Percentiles rank a stretch among this genome's conserved stretches.
Evolutionary conservation across 345 rosid species (phyloP).

Genomic region (Bruguiera gymnorhiza): DNA sequence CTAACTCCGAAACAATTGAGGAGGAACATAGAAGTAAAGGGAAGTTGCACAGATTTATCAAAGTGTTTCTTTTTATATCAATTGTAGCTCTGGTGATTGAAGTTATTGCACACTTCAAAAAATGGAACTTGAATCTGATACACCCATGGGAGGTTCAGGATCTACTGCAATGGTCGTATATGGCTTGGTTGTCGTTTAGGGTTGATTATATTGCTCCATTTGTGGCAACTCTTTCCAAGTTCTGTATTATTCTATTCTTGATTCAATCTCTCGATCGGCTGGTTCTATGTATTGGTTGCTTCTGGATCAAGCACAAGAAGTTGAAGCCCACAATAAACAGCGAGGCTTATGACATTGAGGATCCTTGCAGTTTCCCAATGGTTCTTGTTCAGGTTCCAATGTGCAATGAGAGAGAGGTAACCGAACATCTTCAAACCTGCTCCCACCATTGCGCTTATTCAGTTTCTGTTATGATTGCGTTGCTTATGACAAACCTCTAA

Average conservation of each 20-base stretch:
- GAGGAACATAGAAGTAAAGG: constrained; percentile 68
- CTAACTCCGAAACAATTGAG: constrained; percentile 40
- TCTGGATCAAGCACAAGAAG: constrained; percentile 76
- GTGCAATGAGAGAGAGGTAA: constrained; percentile 95
- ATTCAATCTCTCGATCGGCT: constrained; percentile 85
- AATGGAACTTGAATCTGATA: constrained; percentile 64
- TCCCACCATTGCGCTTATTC: no score
- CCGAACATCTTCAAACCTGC: not conserved
- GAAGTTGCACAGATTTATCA: constrained; percentile 68
- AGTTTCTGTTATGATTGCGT: not conserved
- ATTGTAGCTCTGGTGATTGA: constrained; percentile 56
- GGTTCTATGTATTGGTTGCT: constrained; percentile 71
- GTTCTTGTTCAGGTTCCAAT: constrained; percentile 96
- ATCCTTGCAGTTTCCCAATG: constrained; percentile 63
- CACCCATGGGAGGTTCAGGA: constrained; percentile 74
- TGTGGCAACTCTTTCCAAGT: constrained; percentile 52
- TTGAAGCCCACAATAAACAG: constrained; percentile 53
- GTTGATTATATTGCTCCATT: constrained; percentile 73
- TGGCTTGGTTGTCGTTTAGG: constrained; percentile 77
- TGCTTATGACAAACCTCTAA: not conserved
- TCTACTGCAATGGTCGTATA: constrained; percentile 64
- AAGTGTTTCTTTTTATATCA: constrained; percentile 58
- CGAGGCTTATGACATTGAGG: constrained; percentile 52
- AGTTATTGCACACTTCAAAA: constrained; percentile 62
- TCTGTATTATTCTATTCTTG: constrained; percentile 70